Percentiles rank a stretch among this genome's conserved stretches.
phyloP scores from a whole-genome alignment of 2,329 filamentous ascomycete genomes.

The Penicillium sp. region DNA sequence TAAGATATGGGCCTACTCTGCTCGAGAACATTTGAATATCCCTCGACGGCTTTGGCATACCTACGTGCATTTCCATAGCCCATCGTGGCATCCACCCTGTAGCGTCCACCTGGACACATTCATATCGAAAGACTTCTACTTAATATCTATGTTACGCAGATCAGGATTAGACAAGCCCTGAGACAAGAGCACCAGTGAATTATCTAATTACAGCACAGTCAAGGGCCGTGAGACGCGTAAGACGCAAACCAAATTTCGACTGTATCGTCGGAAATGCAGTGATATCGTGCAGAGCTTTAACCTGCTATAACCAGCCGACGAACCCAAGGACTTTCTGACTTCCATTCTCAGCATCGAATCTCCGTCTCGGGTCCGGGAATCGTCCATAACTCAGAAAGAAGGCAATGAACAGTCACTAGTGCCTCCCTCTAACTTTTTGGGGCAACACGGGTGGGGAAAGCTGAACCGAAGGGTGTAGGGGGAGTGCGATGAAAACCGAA shows the following conservation, averaged over 20 bases:
- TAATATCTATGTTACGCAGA: neutral
- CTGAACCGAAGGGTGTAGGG: neutral
- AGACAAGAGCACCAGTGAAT: neutral
- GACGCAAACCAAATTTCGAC: neutral
- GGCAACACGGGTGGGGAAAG: neutral
- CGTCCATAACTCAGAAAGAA: neutral
- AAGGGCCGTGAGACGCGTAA: neutral
- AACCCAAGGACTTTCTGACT: neutral
- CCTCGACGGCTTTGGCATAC: too few species aligned
- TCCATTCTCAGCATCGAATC: neutral
- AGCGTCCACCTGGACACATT: neutral
- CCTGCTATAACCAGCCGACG: neutral
- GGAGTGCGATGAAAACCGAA: conserved; percentile 7
- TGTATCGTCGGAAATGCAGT: neutral
- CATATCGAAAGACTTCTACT: neutral
- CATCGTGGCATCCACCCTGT: neutral
- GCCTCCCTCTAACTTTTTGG: neutral
- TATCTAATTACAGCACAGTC: neutral
- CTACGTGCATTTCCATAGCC: too few species aligned
- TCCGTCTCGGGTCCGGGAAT: neutral
- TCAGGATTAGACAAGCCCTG: neutral
- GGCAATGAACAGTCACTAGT: neutral
- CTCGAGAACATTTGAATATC: too few species aligned
- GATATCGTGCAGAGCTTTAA: neutral
- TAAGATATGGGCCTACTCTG: too few species aligned